Base-by-base conservation (phyloP, 1,139 yeast species). In the Yamadazyma atmosphaerica region DNA sequence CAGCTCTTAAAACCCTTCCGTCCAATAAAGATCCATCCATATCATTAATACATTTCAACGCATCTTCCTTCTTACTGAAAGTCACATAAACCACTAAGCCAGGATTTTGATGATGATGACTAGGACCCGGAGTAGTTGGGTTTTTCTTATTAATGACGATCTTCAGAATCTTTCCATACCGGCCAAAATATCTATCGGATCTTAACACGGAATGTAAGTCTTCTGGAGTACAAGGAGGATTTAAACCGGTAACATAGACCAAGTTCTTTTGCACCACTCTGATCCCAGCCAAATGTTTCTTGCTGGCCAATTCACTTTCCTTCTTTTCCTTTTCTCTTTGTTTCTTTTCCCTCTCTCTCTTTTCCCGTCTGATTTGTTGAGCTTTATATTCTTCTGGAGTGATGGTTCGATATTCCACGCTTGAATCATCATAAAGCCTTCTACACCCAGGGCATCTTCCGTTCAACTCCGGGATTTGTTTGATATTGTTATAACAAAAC, bases 381-480 rank as follows among this genome's bases (percentile, higher is more conserved):
- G 79, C 54, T 52, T 82, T 80, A 67, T 83, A 76, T 57, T 94
- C 98, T 51, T 90, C 98, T 5, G 92, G 78, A 2, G 94, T 78
- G 38, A 94, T 74, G 36, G 82, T 77, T 49, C 81, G 84, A 63
- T 89, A 92, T 60, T 88, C 96, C 14, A 94, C 96, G 43, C 83
- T 80, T 46, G 87, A 95, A 57, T 94, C 98, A 50, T 88, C 96
- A 60, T 94, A 94, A 22, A 84, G 78, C 45, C 98, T 74, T 57
- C 99, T 85, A 63, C 99, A 94, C 0, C 96, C 98, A 3, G 99
- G 99, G 65, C 99, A 94, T 50, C 89, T 79, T 4, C 98, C 98
- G 59, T 90, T 90, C 48, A 92, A 70, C 57, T 90, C 96, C 1
- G 97, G 97, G 54, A 92, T 92, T 51, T 87, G 95, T 50, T 96